These are phyloP conservation scores for Cicer judaicum DNA, from an alignment of 306 rosid genomes.

Conservation along the genomic window DNA sequence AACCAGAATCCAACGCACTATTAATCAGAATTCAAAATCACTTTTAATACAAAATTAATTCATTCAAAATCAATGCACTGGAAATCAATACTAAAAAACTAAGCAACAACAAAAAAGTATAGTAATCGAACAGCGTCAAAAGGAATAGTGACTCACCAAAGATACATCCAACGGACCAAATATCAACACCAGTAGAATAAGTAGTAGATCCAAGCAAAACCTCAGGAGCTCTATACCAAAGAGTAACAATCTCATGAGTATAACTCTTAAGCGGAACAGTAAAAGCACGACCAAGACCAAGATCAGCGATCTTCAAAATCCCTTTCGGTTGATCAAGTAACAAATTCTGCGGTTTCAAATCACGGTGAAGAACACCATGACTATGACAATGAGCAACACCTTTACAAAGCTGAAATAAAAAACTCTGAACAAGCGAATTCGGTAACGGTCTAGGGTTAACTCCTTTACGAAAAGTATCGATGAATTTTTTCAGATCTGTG, in stretches of 20 bases:
- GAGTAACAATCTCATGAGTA: constrained; percentile 96
- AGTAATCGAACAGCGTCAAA: background rate
- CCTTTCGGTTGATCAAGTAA: constrained; percentile 76
- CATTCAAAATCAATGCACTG: too few species aligned
- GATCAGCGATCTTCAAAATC: constrained; percentile 87
- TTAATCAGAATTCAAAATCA: too few species aligned
- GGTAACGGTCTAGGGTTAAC: constrained; percentile 63
- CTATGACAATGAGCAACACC: constrained; percentile 96
- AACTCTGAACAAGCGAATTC: constrained; percentile 62
- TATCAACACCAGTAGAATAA: constrained; percentile 92
- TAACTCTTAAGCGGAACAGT: constrained; percentile 95
- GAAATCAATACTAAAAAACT: too few species aligned
- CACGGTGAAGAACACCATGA: constrained; percentile 92
- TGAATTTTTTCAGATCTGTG: constrained; percentile 89
- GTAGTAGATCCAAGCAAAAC: constrained; percentile 87
- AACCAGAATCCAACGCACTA: too few species aligned
- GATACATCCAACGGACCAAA: constrained; percentile 98
- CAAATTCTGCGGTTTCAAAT: constrained; percentile 92
- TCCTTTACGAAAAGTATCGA: constrained; percentile 86
- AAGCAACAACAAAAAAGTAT: background rate
- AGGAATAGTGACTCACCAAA: constrained; percentile 51
- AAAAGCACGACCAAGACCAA: constrained; percentile 89
- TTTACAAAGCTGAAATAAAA: constrained; percentile 88
- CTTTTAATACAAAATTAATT: too few species aligned
- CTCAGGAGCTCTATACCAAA: constrained; percentile 97